Evolutionary conservation across 106 monocot genomes (phyloP).

Genomic region (Allium sativum): DNA sequence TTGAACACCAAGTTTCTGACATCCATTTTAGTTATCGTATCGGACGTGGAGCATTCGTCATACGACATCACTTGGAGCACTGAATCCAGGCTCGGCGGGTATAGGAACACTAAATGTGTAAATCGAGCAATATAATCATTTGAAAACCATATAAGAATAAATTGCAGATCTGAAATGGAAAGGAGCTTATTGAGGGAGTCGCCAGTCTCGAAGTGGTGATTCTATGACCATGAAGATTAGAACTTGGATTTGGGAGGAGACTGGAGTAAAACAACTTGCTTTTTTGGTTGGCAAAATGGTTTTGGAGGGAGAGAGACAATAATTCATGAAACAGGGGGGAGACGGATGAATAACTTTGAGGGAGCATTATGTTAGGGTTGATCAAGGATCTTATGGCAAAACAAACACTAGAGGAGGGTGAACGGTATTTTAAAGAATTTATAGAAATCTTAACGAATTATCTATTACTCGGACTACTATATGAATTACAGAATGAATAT

Average conservation of each 20-base stretch:
- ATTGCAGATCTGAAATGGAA: neutral
- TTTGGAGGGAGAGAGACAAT: too few relatives aligned
- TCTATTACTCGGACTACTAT: too few relatives aligned
- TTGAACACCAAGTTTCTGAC: conserved; percentile 89
- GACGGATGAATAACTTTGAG: too few relatives aligned
- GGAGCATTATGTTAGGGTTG: too few relatives aligned
- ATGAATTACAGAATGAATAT: too few relatives aligned
- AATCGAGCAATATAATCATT: neutral
- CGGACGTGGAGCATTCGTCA: conserved; percentile 33
- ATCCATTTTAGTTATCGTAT: conserved; percentile 36
- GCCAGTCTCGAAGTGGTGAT: conserved; percentile 33
- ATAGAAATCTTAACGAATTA: too few relatives aligned
- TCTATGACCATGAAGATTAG: conserved; percentile 43
- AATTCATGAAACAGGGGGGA: too few relatives aligned
- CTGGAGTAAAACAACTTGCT: too few relatives aligned
- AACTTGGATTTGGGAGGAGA: conserved; percentile 31
- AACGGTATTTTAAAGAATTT: too few relatives aligned
- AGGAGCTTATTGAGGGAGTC: conserved; percentile 54
- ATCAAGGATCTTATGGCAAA: too few relatives aligned
- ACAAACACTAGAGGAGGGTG: too few relatives aligned
- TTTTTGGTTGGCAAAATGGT: too few relatives aligned
- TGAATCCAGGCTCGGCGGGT: conserved; percentile 90
- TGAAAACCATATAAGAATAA: neutral
- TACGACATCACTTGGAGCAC: conserved; percentile 80
- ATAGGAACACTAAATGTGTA: conserved; percentile 82